Evolutionary conservation across 2,329 filamentous ascomycete species (phyloP).

Genomic region (Trichoderma lentiforme): DNA sequence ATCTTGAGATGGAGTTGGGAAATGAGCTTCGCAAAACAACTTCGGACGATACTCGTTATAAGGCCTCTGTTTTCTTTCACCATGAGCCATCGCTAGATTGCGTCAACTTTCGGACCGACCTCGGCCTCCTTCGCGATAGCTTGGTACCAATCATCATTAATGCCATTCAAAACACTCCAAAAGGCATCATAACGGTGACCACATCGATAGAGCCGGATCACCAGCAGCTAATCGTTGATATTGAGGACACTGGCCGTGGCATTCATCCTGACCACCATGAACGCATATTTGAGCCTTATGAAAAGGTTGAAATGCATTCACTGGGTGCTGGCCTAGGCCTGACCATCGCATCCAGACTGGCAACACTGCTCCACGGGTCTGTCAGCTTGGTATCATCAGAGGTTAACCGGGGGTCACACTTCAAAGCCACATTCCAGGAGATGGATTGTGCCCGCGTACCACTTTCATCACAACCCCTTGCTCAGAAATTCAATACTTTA

Average conservation of each 20-base stretch:
- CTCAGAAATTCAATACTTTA: not conserved
- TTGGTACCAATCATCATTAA: not conserved
- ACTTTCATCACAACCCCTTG: not conserved
- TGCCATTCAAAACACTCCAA: not conserved
- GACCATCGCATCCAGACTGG: not conserved
- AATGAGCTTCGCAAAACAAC: not conserved
- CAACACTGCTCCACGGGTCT: not conserved
- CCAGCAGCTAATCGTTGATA: not conserved
- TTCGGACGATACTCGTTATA: not conserved
- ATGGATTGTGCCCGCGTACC: not conserved
- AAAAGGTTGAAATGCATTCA: not conserved
- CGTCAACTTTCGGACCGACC: not conserved
- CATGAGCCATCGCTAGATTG: not conserved
- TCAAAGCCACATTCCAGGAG: not conserved
- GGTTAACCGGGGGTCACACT: not conserved
- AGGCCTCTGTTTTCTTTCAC: not conserved
- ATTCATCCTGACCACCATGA: not conserved
- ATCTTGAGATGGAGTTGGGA: not conserved
- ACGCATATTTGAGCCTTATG: constrained; percentile 9
- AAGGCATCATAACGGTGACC: not conserved
- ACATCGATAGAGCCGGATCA: not conserved
- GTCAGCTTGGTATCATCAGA: not conserved
- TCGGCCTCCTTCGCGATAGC: not conserved
- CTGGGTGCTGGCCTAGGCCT: not conserved
- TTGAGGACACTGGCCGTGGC: not conserved